Conservation (phyloP, 805 yeast species). For the Cyberlindnera samutprakarnensis region DNA sequence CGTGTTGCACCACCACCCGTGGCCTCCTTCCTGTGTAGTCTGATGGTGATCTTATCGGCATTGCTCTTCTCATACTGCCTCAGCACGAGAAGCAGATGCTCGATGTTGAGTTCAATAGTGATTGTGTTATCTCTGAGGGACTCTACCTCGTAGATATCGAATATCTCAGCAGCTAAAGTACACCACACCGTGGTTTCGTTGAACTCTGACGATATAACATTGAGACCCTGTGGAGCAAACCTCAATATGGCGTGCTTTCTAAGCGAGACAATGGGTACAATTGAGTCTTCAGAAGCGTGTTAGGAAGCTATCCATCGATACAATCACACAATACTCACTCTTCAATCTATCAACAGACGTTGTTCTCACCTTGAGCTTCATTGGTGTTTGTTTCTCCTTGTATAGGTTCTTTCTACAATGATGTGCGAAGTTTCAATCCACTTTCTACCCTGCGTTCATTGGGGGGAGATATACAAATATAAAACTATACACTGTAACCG, state of each 20-base stretch:
- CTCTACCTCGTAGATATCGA: constrained; percentile 23
- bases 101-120: constrained; percentile 55
- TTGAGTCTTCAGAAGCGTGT: constrained; percentile 32
- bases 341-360: constrained; percentile 23
- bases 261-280: constrained; percentile 41
- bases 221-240: constrained; percentile 42
- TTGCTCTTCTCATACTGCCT: constrained; percentile 47
- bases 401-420: too few species aligned
- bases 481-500: neutral
- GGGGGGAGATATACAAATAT: too few species aligned
- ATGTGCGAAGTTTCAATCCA: too few species aligned
- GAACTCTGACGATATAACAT: constrained; percentile 42
- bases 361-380: constrained; percentile 26
- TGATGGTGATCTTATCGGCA: constrained; percentile 41
- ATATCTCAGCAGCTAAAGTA: constrained; percentile 36
- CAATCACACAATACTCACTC: constrained; percentile 19
- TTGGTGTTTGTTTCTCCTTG: too few species aligned
- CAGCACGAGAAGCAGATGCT: constrained; percentile 50
- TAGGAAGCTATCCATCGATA: too few species aligned
- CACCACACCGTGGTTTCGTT: constrained; percentile 69
- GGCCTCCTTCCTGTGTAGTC: constrained; percentile 33
- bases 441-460: too few species aligned
- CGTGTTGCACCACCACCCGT: neutral
- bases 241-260: constrained; percentile 50
- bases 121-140: constrained; percentile 49